Conservation (phyloP, 148 eudicot species). For the Fallopia convolvulus region DNA sequence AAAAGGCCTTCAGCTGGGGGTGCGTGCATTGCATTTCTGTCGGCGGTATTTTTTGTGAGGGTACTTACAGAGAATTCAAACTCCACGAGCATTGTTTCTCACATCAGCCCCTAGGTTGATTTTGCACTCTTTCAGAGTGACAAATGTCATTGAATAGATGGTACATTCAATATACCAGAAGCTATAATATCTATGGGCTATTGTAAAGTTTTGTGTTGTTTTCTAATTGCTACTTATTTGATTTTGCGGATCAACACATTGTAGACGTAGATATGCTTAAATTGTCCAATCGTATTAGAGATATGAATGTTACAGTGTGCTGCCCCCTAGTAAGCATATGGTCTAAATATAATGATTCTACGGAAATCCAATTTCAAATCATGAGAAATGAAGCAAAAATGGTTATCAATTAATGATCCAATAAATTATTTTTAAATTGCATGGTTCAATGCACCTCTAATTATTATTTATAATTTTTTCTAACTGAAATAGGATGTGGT, state of each 20-base stretch:
- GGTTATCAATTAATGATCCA: neutral
- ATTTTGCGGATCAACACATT: neutral
- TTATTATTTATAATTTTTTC: neutral
- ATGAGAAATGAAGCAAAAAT: neutral
- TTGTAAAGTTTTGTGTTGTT: neutral
- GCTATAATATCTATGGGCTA: neutral
- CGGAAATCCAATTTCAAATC: neutral
- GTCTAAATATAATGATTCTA: neutral
- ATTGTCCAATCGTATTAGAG: neutral
- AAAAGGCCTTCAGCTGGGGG: neutral
- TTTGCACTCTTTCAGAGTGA: neutral
- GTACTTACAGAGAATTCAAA: neutral
- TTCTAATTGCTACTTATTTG: neutral
- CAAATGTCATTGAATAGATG: conserved; percentile 1
- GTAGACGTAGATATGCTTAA: neutral
- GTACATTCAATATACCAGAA: conserved; percentile 5
- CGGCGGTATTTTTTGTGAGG: neutral
- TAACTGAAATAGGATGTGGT: neutral
- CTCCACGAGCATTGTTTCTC: conserved; percentile 2
- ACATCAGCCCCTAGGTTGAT: conserved; percentile 11
- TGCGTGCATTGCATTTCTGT: conserved; percentile 5
- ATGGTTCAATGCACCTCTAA: neutral
- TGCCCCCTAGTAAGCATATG: too few relatives aligned
- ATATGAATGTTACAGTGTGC: neutral
- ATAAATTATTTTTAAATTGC: too few relatives aligned